Evolutionary conservation across 371 early-diverging fungal genomes (phyloP), one percentile per base, ranked within the genome.

Genomic region (Gilbertella persicaria): DNA sequence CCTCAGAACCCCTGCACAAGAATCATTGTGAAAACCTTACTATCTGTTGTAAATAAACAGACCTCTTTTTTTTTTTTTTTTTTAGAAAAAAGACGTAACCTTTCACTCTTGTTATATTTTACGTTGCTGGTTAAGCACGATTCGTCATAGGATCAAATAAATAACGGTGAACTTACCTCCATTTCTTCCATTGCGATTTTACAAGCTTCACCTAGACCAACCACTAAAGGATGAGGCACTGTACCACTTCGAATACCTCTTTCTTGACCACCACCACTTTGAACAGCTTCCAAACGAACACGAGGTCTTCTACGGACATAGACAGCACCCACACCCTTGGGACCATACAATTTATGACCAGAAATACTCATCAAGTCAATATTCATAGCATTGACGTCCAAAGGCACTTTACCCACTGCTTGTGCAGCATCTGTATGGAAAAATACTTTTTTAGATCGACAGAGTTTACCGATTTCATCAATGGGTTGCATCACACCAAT

Each of bases 361-460:
- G 95, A 95, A 40, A 99, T 95, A 60, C 95, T 94, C 87, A 99
- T 80, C 51, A 99, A 79, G 64, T 98, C 99, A 51, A 99, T 86
- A 71, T 98, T 96, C 93, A 94, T 91, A 30, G 84, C 85, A 55
- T 94, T 92, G 36, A 99, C 99, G 71, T 99, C 94, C 29, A 99
- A 70, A 7, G 95, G 93, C 29, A 99, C 91, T 78, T 99, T 99
- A 48, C 99, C 99, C 16, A 92, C 86, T 12, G 98, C 99, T 73
- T 99, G 99, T 4, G 99, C 99, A n/a, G 99, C 98, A 77, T 99
- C 99, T 10, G 97, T 96, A 64, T 99, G 96, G 84, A 98, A 95
- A 60, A 95, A 97, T 33, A 98, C 76, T 67, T 94, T 94, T 52
- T 87, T 85, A 20, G 81, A 78, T 17, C 92, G 87, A 73, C 97